Base-by-base conservation (phyloP, 1,139 yeast genomes). In the Kluyveromyces sp. region DNA sequence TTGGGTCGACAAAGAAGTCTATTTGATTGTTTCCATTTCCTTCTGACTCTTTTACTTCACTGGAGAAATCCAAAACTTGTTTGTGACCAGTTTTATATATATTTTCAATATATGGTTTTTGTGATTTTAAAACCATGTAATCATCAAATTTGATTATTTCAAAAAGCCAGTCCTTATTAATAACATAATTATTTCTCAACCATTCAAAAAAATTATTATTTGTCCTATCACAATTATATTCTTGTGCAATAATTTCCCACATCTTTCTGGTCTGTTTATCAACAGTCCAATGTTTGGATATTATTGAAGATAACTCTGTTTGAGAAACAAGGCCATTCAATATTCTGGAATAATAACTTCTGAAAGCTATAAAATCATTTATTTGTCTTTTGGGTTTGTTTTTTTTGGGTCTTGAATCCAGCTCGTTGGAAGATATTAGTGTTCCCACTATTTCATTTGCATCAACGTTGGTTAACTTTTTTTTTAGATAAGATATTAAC, bases 321-420 rank as follows among this genome's bases (percentile, higher is more conserved):
- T 47, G 50, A 7, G 43, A 39, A 4, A 47, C 34, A 6, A 41
- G 31, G 6, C 48, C 46, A 8, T 35, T 45, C 4, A 37, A 40
- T 31, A 35, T 39, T n/a, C 43, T 47, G n/a, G 58, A 49, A 40
- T 55, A 54, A 31, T 55, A 55, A n/a, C 53, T 45, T 45, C 58
- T 49, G 33, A 54, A 55, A 3, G 56, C 57, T 38, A 55, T 53
- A 36, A 54, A 55, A 4, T 51, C 46, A 42, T 55, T 55, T 8
- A 54, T 41, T 29, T 36, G 41, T 29, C 41, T 43, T 25, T 40
- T 44, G 8, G 37, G 39, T 7, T 28, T 4, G 26, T 26, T 7
- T 36, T 30, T 35, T 25, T 31, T 21, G 8, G n/a, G 15, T 21
- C 25, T 39, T 3, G 25, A 6, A 26, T 27, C 25, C 8, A 5